Conservation (phyloP, 345 rosid genomes). For the Citrus medica region DNA sequence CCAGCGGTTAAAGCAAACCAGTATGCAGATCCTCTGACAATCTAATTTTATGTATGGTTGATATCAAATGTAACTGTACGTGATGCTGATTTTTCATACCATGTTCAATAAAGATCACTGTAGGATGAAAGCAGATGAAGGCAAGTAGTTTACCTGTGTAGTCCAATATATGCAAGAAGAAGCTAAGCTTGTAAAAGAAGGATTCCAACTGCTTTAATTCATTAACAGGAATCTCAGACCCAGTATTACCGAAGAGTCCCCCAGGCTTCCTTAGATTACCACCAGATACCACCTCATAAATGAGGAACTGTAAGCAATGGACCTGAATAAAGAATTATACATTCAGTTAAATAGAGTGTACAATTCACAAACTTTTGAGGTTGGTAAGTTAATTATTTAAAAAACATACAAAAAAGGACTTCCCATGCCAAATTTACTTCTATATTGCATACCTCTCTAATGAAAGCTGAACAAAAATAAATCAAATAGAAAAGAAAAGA, state of each 20-base stretch:
- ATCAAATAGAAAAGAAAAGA: neutral
- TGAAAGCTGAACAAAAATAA: neutral
- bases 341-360: neutral
- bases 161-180: constrained; percentile 94
- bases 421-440: neutral
- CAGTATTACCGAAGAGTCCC: constrained; percentile 95
- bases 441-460: neutral
- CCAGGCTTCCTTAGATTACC: constrained; percentile 99
- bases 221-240: constrained; percentile 93
- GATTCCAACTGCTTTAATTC: constrained; percentile 93
- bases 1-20: neutral
- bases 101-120: neutral
- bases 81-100: neutral
- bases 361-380: neutral
- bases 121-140: neutral
- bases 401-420: neutral
- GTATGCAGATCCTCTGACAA: neutral
- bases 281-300: constrained; percentile 98
- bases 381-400: neutral
- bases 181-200: constrained; percentile 97
- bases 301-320: constrained; percentile 94
- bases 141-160: constrained; percentile 61
- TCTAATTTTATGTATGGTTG: neutral
- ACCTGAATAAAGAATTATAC: constrained; percentile 42
- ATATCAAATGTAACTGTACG: neutral